Conservation (phyloP, 1,284 basidiomycete genomes). For the Somion occarium region DNA sequence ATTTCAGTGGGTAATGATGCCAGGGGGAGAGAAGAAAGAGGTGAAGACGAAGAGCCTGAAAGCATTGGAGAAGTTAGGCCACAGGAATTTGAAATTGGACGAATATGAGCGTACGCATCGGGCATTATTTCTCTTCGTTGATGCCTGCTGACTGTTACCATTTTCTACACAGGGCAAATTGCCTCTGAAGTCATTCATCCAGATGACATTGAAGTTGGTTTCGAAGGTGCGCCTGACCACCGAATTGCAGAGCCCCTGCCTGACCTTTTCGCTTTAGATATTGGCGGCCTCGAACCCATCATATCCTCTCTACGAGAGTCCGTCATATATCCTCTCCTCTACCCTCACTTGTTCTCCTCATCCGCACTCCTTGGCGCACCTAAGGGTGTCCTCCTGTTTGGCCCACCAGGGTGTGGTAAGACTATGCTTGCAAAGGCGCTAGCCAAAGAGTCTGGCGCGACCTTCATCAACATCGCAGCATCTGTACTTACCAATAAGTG, state of each 20-base stretch:
- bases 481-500: conserved; percentile 85
- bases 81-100: conserved; percentile 64
- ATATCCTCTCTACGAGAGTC: conserved; percentile 91
- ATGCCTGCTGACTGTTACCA: not conserved
- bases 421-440: conserved; percentile 95
- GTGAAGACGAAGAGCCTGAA: conserved; percentile 68
- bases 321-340: conserved; percentile 93
- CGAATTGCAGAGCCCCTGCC: not conserved
- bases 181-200: conserved; percentile 84
- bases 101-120: conserved; percentile 74
- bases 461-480: conserved; percentile 90
- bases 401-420: conserved; percentile 92
- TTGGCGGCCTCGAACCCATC: conserved; percentile 95
- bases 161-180: conserved; percentile 56
- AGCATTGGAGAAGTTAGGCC: conserved; percentile 69
- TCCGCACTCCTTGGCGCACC: conserved; percentile 70
- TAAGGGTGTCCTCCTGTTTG: conserved; percentile 83
- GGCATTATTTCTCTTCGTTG: not conserved
- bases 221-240: conserved; percentile 49
- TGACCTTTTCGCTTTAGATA: conserved; percentile 43
- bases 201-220: conserved; percentile 74
- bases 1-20: conserved; percentile 41
- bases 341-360: conserved; percentile 83
- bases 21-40: conserved; percentile 51
- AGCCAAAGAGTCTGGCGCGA: conserved; percentile 94